Evolutionary conservation across 1,284 basidiomycete species (phyloP), one percentile per base, ranked within the genome.

Genomic region (Sparassis latifolia): DNA sequence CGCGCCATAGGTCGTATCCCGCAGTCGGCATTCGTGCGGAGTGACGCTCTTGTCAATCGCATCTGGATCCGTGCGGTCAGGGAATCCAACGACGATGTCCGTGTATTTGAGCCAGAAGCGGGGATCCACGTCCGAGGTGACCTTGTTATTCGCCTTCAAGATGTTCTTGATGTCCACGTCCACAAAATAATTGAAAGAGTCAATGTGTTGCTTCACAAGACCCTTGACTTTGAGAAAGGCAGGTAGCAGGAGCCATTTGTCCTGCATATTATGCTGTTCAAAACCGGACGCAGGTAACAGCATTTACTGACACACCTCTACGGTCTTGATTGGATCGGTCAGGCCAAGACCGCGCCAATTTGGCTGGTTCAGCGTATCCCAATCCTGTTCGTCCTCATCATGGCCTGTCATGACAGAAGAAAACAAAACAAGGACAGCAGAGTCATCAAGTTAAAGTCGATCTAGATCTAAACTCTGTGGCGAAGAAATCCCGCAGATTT

Each of bases 181-280:
- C 62, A 99, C 92, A 67, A 99, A 99, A 70, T 98, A 97, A 74
- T 99, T 99, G 84, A 97, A 99, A 6, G 95, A 98, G 70, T 99
- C 97, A 61, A 99, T 92, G 66, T 99, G 97, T 68, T 99, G 97
- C 73, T 99, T 99, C 55, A 97, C 95, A n/a, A 98, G 83, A 58
- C 95, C 95, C 63, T 97, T 98, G 55, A 95, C 91, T 69, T 95
- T 90, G 50, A 98, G 76, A 63, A 97, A 98, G 7, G 94, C 94
- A 1, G 95, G 95, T 3, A 98, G 73, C 9, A 98, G 73, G 42
- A 96, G 82, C 95, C 95, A 98, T 82, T 98, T 98, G 66, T 97
- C 95, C 93, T 97, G 62, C 20, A 20, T 20, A 20, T 20, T 20
- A 20, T 20, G 20, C 20, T 20, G 20, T 20, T 20, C 20, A 37